Base-by-base conservation (phyloP, 2,329 filamentous ascomycete species). In the Claviceps spartinae region DNA sequence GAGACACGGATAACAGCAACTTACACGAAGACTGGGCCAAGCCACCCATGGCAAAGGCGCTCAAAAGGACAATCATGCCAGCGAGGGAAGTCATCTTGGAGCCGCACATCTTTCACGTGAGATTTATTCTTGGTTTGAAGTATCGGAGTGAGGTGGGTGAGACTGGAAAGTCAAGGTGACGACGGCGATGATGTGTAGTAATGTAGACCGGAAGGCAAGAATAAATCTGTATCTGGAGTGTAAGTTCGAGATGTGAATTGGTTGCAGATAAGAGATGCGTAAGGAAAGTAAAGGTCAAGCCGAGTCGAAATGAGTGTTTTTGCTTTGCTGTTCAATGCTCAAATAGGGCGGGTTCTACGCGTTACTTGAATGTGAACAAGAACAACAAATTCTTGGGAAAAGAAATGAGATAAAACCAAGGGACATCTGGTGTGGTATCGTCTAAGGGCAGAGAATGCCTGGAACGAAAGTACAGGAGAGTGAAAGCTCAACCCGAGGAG, bases 71-170 rank as follows among this genome's bases (percentile, higher is more conserved):
- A 48, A 65, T 52, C 34, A 54, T 54, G 47, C 53, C 53, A 52
- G 56, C 52, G 37, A 64, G 50, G 38, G 57, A 34, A 50, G 59
- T 58, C 59, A 63, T 63, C 55, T 63, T 66, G 56, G 56, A 51
- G 41, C 58, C 52, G 57, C 57, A 49, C 65, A 67, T 67, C 48
- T 52, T 52, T 6, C 7, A 11, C 6, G 26, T 26, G 36, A 14
- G 34, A 14, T 30, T 26, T 9, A 11, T 5, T n/a, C 16, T 16
- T 30, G 5, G 2, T 24, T 9, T n/a, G 26, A 41, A n/a, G 30
- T 4, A 8, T 40, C 36, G 20, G 40, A 48, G 30, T 30, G 5
- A 24, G 18, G 20, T 44, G 3, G 1, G 7, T 16, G 5, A 13
- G 3, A 16, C 16, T 9, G 1, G 14, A 41, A 9, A 14, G 41